phyloP scores from a whole-genome alignment of 305 asterid species.

The Coffea humblotiana region DNA sequence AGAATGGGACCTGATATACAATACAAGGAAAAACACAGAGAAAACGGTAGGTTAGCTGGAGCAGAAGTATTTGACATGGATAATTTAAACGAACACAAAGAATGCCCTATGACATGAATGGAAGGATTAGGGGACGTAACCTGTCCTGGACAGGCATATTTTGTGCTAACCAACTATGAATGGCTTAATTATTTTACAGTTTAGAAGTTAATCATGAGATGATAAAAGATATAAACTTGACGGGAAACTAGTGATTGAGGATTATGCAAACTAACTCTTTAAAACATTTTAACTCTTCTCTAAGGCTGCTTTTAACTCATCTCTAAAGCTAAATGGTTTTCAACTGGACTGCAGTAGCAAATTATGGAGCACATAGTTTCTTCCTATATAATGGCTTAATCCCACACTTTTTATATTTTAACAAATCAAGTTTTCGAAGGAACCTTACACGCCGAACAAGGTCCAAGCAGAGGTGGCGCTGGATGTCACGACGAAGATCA shows the following conservation, averaged over 20 bases:
- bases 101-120: background rate
- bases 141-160: background rate
- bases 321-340: background rate
- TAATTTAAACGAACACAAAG: background rate
- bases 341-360: background rate
- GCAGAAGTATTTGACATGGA: background rate
- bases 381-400: background rate
- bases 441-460: conserved; percentile 84
- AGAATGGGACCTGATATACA: conserved; percentile 70
- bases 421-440: conserved; percentile 12
- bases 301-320: background rate
- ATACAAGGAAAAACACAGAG: conserved; percentile 2
- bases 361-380: background rate
- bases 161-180: background rate
- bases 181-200: background rate
- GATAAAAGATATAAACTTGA: background rate
- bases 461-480: conserved; percentile 93
- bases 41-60: conserved; percentile 7
- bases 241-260: background rate
- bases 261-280: background rate
- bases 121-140: background rate
- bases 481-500: conserved; percentile 91
- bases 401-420: background rate
- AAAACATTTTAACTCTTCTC: background rate
- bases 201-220: background rate